A percentile compares a stretch with the other conserved stretches of the same genome.
phyloP scores from a whole-genome alignment of 1,284 basidiomycete species.

The Melanopsichium pennsylvanicum region DNA sequence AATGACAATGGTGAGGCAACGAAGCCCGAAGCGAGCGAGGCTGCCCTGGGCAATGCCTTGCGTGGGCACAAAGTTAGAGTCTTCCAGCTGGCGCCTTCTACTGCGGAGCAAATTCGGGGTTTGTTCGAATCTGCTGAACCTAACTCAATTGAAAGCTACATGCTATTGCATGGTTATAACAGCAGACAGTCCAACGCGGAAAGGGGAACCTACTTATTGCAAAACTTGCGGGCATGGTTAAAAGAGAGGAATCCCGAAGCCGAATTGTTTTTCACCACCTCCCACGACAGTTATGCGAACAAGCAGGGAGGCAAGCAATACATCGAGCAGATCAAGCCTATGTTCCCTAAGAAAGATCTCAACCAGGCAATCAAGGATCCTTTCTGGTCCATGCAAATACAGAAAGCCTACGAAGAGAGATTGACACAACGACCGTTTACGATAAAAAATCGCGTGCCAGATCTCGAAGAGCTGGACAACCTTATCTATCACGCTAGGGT shows the following conservation, averaged over 20 bases:
- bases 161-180: conserved; percentile 45
- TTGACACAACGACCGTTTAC: neutral
- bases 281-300: conserved; percentile 11
- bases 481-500: conserved; percentile 5
- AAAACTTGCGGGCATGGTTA: conserved; percentile 5
- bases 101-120: neutral
- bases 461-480: neutral
- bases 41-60: neutral
- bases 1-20: neutral
- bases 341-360: conserved; percentile 19
- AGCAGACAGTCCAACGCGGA: conserved; percentile 8
- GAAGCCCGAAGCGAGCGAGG: neutral
- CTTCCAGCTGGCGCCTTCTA: conserved; percentile 32
- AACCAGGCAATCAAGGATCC: conserved; percentile 24
- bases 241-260: neutral
- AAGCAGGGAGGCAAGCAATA: conserved; percentile 32
- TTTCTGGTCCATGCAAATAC: conserved; percentile 26
- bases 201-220: conserved; percentile 8
- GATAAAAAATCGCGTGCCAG: too few species aligned
- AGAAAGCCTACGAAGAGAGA: neutral
- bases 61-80: conserved; percentile 14
- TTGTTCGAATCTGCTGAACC: conserved; percentile 16
- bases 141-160: conserved; percentile 10
- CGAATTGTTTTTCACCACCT: conserved; percentile 24
- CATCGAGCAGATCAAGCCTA: neutral